Evolutionary conservation across 139 green algal genomes (phyloP).

Genomic region (Chlamydomonas sphaeroides): DNA sequence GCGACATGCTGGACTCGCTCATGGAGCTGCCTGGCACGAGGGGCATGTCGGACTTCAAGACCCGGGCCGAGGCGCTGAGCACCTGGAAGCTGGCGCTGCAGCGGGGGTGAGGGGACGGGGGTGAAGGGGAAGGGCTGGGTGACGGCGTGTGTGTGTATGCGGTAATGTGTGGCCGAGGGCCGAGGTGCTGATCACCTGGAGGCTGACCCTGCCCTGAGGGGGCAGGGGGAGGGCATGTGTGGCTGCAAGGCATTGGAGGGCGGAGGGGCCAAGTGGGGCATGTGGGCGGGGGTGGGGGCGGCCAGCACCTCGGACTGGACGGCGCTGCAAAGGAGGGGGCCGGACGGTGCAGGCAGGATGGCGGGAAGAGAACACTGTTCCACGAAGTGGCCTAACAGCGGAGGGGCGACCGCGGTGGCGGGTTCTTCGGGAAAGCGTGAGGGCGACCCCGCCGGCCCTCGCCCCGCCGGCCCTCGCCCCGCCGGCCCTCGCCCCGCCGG

Average conservation of each 20-base stretch:
- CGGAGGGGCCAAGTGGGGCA: slow-evolving; percentile 81
- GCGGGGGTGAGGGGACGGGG: slow-evolving; percentile 44
- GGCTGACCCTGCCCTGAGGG: too few relatives aligned
- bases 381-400: too few relatives aligned
- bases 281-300: slow-evolving; percentile 22
- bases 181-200: neutral
- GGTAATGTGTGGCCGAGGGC: neutral
- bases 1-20: slow-evolving; percentile 70
- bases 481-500: too few relatives aligned
- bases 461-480: too few relatives aligned
- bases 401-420: too few relatives aligned
- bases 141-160: neutral
- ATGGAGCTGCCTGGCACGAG: slow-evolving; percentile 79
- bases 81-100: slow-evolving; percentile 71
- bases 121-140: neutral
- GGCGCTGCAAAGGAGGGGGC: neutral
- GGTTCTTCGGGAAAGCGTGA: too few relatives aligned
- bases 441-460: too few relatives aligned
- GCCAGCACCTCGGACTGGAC: neutral
- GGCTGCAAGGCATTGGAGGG: slow-evolving; percentile 81
- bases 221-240: too few relatives aligned
- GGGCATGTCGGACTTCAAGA: slow-evolving; percentile 61
- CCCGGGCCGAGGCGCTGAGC: slow-evolving; percentile 58
- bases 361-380: too few relatives aligned
- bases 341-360: too few relatives aligned